Conservation (phyloP, 257 asterid genomes). For the Solanum pinnatisectum region DNA sequence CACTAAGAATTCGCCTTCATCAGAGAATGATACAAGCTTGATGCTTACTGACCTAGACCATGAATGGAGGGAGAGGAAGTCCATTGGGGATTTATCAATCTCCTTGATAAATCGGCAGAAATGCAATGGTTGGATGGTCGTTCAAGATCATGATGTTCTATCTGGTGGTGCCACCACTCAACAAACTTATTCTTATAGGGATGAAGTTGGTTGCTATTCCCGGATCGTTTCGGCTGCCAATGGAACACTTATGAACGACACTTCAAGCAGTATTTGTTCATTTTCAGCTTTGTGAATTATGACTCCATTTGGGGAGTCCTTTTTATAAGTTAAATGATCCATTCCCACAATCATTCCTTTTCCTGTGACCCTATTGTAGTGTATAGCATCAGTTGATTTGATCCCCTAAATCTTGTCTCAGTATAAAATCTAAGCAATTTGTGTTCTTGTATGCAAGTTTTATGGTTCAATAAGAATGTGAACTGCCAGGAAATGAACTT, state of each 20-base stretch:
- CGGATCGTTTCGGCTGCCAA: constrained; percentile 27
- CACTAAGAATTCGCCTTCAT: constrained; percentile 20
- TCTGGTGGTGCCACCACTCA: constrained; percentile 45
- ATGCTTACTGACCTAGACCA: constrained; percentile 30
- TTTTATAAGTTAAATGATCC: not conserved
- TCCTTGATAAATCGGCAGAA: constrained; percentile 28
- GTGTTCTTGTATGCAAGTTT: not conserved
- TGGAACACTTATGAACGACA: constrained; percentile 30
- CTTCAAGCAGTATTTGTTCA: constrained; percentile 27
- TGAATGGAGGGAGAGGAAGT: constrained; percentile 31
- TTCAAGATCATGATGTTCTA: constrained; percentile 44
- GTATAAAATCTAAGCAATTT: not conserved
- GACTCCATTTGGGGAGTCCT: not conserved
- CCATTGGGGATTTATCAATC: constrained; percentile 6
- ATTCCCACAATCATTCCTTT: not conserved
- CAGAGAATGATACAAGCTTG: constrained; percentile 18
- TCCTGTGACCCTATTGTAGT: not conserved
- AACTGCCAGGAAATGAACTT: not conserved
- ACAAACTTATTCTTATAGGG: constrained; percentile 31
- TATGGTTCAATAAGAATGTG: not conserved
- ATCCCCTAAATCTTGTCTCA: not conserved
- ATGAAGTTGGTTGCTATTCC: constrained; percentile 31
- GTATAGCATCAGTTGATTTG: not conserved
- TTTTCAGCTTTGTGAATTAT: not conserved
- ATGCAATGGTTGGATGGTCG: constrained; percentile 58